Conservation (phyloP, 2,329 filamentous ascomycete genomes). For the Ascocoryne sarcoides region DNA sequence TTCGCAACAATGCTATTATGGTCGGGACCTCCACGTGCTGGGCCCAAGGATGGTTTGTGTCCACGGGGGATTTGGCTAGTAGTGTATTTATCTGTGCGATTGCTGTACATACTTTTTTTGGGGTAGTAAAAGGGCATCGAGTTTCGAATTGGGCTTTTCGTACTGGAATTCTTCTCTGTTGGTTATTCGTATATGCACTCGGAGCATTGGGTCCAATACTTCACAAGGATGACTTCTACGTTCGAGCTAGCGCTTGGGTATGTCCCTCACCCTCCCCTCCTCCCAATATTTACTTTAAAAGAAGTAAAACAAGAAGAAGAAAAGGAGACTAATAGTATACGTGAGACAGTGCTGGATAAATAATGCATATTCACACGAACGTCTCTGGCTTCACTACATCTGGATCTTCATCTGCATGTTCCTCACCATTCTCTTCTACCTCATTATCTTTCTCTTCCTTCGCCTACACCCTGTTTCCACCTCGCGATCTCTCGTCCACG, state of each 20-base stretch:
- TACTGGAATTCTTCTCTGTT: conserved; percentile 37
- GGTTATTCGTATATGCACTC: conserved; percentile 51
- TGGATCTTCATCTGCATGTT: conserved; percentile 52
- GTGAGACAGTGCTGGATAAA: conserved; percentile 65
- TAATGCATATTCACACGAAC: conserved; percentile 41
- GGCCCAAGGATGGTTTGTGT: conserved; percentile 61
- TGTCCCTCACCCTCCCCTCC: conserved; percentile 16
- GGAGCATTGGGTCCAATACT: conserved; percentile 39
- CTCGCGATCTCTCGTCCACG: conserved; percentile 7
- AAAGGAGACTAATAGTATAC: no score
- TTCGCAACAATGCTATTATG: conserved; percentile 42
- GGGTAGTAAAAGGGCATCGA: conserved; percentile 47
- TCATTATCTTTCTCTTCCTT: conserved; percentile 25
- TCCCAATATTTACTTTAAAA: no score
- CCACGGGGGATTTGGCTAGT: conserved; percentile 55
- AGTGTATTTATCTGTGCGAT: conserved; percentile 60
- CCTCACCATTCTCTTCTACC: conserved; percentile 40
- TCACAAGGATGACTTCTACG: conserved; percentile 41
- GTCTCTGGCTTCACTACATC: conserved; percentile 54
- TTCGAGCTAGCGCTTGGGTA: conserved; percentile 57
- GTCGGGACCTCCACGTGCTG: conserved; percentile 48
- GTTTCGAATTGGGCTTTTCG: conserved; percentile 44
- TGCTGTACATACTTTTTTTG: conserved; percentile 57
- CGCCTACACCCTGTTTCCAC: conserved; percentile 3
- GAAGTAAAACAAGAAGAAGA: no score